These are phyloP conservation scores for Salix purpurea DNA, from an alignment of 345 rosid genomes.

Conservation along the genomic window DNA sequence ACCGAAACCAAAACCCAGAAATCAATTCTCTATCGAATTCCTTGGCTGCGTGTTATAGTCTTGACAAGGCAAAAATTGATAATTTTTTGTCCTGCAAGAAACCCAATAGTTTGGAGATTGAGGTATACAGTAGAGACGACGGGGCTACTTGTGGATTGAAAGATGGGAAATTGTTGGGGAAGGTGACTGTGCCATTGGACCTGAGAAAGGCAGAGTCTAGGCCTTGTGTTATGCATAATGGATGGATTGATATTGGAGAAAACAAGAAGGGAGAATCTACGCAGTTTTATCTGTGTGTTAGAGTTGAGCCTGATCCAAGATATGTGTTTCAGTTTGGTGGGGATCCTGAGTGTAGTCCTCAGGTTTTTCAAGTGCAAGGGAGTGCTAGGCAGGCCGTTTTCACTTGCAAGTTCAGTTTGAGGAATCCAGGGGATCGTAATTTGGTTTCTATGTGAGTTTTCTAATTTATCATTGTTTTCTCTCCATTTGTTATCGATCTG, in stretches of 20 bases:
- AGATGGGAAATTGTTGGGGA: slow-evolving; percentile 58
- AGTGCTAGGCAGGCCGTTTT: slow-evolving; percentile 80
- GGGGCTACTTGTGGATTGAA: slow-evolving; percentile 43
- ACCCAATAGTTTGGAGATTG: slow-evolving; percentile 30
- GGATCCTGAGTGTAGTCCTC: slow-evolving; percentile 95
- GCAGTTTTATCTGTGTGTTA: slow-evolving; percentile 48
- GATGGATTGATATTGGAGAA: slow-evolving; percentile 56
- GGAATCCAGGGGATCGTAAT: slow-evolving; percentile 54
- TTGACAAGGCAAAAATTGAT: slow-evolving; percentile 49
- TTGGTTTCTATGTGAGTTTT: slow-evolving; percentile 52
- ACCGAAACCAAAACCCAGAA: slow-evolving; percentile 14
- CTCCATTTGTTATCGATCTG: no score
- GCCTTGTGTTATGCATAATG: slow-evolving; percentile 54
- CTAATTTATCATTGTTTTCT: neutral
- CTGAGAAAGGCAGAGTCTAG: slow-evolving; percentile 52
- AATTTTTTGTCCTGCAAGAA: slow-evolving; percentile 24
- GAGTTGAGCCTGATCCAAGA: slow-evolving; percentile 83
- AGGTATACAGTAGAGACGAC: slow-evolving; percentile 39
- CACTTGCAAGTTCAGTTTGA: slow-evolving; percentile 85
- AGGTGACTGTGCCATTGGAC: slow-evolving; percentile 51
- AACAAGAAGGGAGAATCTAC: slow-evolving; percentile 34
- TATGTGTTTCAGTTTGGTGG: slow-evolving; percentile 83
- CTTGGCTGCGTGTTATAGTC: slow-evolving; percentile 64
- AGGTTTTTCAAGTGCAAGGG: slow-evolving; percentile 89
- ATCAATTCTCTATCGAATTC: slow-evolving; percentile 22